A percentile compares a stretch with the other conserved stretches of the same genome.
These are phyloP conservation scores for Emergomyces pasteurianus DNA, from an alignment of 2,329 filamentous ascomycete genomes.

Conservation along the genomic window DNA sequence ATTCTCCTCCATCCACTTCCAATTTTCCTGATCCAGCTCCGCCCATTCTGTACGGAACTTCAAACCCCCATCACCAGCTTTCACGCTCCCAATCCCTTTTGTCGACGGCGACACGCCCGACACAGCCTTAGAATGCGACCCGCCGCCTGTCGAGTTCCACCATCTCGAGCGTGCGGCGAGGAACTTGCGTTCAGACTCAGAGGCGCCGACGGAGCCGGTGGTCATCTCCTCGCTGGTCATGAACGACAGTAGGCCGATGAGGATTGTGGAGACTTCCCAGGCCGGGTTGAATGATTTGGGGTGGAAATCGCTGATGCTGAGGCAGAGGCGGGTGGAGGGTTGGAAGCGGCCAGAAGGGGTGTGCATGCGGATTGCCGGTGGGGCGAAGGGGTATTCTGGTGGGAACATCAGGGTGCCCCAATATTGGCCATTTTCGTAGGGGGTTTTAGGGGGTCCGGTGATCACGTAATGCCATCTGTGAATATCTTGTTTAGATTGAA, in stretches of 20 bases:
- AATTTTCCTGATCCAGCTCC: slow-evolving; percentile 79
- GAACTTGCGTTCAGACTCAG: slow-evolving; percentile 62
- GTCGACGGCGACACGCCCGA: slow-evolving; percentile 40
- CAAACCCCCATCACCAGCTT: slow-evolving; percentile 79
- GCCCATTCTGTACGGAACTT: slow-evolving; percentile 88
- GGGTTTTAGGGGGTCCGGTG: slow-evolving; percentile 84
- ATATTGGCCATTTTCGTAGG: slow-evolving; percentile 91
- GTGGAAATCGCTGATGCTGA: slow-evolving; percentile 95
- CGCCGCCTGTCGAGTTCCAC: slow-evolving; percentile 95
- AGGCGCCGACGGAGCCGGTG: slow-evolving; percentile 73
- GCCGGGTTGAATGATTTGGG: slow-evolving; percentile 96
- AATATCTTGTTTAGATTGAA: slow-evolving; percentile 8
- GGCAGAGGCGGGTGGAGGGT: slow-evolving; percentile 78
- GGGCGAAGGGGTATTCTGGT: slow-evolving; percentile 91
- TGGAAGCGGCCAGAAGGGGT: slow-evolving; percentile 93
- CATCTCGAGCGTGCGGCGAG: slow-evolving; percentile 69
- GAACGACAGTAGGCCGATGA: slow-evolving; percentile 87
- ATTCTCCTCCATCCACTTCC: slow-evolving; percentile 78
- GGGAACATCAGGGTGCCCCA: slow-evolving; percentile 97
- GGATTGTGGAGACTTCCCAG: slow-evolving; percentile 94
- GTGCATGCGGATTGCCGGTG: slow-evolving; percentile 97
- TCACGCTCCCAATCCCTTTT: slow-evolving; percentile 67
- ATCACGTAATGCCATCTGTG: slow-evolving; percentile 85
- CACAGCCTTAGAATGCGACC: slow-evolving; percentile 46
- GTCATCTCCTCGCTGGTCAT: slow-evolving; percentile 99